Evolutionary conservation across 192 early-diverging fungal species (phyloP), one percentile per base, ranked within the genome.

Genomic region (Geranomyces michiganensis): DNA sequence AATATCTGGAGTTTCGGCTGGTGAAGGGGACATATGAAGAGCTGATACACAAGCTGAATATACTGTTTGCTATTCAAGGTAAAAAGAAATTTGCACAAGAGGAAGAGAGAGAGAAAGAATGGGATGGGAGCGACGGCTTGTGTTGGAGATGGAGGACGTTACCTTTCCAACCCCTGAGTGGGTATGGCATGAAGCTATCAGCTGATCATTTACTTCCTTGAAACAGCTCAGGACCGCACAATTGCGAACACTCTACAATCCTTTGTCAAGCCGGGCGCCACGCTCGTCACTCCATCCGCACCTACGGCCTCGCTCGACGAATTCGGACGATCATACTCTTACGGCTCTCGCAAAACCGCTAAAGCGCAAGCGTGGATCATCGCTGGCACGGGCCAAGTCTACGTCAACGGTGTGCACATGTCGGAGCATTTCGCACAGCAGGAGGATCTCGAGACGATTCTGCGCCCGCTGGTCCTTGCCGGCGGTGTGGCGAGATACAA

Each of bases 291-390:
- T 9, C 47, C 51, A 29, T 44, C 56, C 9, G 32, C 22, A 29
- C 24, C 30, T n/a, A 19, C 31, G 12, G 31, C 61, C 14, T 29
- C 78, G 1, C 74, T 88, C 27, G 93, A 96, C 72, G 80, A 89
- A 33, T 67, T 86, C 58, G 92, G 93, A 8, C 81, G 93, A 43
- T 87, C 90, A 27, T 89, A 86, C 76, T 90, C 92, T 0, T 78
- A 81, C 22, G 96, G 91, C 4, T 84, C 88, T 41, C 88, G 94
- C 67, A 97, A 97, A 84, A 85, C 90, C 61, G 89, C 94, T 1
- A 79, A 70, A 7, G 94, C 93, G 6, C 84, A 84, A 46, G 90
- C 85, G 30, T 96, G 87, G 87, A 63, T 95, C 0, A 87, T 93
- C 0, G 76, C 82, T 61, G 91, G 90, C 0, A 83, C 85, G 7